Conservation (phyloP, 169 alveolate genomes). For the Plasmodium vinckei region DNA sequence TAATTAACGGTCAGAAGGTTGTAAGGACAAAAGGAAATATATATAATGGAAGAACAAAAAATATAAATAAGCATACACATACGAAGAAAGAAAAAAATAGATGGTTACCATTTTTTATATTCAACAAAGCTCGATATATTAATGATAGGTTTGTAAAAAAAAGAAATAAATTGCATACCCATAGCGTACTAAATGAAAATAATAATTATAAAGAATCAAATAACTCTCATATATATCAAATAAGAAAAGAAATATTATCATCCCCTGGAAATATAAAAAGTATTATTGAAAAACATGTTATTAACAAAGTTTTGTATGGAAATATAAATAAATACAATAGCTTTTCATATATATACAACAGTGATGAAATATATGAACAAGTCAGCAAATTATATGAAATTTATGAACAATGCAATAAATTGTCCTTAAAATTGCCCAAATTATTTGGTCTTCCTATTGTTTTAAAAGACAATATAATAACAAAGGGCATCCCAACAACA, state of each 20-base stretch:
- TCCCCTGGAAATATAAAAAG: slow-evolving; percentile 5
- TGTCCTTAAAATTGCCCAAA: slow-evolving; percentile 25
- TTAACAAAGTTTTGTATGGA: slow-evolving; percentile 18
- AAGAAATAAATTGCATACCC: slow-evolving; percentile 11
- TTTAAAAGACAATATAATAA: slow-evolving; percentile 46
- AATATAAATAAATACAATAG: slow-evolving; percentile 43
- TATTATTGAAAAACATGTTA: slow-evolving; percentile 19
- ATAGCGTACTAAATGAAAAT: not conserved
- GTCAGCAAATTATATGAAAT: slow-evolving; percentile 18
- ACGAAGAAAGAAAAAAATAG: not conserved
- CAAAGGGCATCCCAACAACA: slow-evolving; percentile 41
- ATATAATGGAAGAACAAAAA: not conserved
- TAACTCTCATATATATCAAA: slow-evolving; percentile 39
- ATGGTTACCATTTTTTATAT: not conserved
- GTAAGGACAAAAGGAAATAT: not conserved
- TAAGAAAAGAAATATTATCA: slow-evolving; percentile 36
- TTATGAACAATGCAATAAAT: slow-evolving; percentile 20
- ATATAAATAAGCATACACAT: not conserved
- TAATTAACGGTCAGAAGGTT: not conserved
- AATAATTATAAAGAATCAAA: slow-evolving; percentile 13
- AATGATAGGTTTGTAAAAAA: not conserved
- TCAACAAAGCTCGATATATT: slow-evolving; percentile 3
- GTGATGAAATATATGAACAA: slow-evolving; percentile 47
- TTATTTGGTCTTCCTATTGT: slow-evolving; percentile 57
- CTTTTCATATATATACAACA: slow-evolving; percentile 37